Evolutionary conservation across 176 grass and related monocot species (phyloP), one percentile per base, ranked within the genome.

Genomic region (Otatea glauca): DNA sequence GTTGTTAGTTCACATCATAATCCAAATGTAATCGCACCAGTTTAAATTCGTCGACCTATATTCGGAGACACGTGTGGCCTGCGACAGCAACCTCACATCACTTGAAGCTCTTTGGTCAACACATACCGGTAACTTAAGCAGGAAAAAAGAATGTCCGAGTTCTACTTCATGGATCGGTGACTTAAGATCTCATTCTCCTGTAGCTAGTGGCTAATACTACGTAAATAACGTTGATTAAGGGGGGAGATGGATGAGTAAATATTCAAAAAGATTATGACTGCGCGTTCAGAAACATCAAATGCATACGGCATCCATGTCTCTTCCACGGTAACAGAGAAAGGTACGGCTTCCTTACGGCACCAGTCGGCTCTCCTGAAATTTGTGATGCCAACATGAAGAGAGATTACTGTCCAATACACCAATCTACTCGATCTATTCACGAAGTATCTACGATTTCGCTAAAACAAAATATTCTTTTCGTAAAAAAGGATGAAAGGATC

Each of bases 1-100:
- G 48, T 17, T 81, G 34, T 65, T 37, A 9, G 62, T n/a, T 80
- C 44, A 79, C 77, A 66, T 79, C 77, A 66, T 15, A 49, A 56
- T 32, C 15, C 39, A 29, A 47, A 29, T 27, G 53, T 9, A 34
- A 48, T 37, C 0, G 14, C 25, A 0, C 5, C 16, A 14, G 15
- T 78, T 42, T 61, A 42, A 76, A 25, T 23, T n/a, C 11, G 5
- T 60, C 18, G 10, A 48, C 0, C 5, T 4, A 71, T 15, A 60
- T 13, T 54, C 9, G 5, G 32, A n/a, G 54, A 72, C 23, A 48
- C 3, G 44, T 50, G 24, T 49, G 23, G 29, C 44, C 3, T 51
- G 70, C 6, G 47, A 51, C 14, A 51, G 27, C 25, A 73, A 11
- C 47, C 7, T 73, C 23, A 25, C 58, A 61, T 25, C 58, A 25